Conservation (phyloP, 495 filamentous ascomycete species). For the Letharia lupina region DNA sequence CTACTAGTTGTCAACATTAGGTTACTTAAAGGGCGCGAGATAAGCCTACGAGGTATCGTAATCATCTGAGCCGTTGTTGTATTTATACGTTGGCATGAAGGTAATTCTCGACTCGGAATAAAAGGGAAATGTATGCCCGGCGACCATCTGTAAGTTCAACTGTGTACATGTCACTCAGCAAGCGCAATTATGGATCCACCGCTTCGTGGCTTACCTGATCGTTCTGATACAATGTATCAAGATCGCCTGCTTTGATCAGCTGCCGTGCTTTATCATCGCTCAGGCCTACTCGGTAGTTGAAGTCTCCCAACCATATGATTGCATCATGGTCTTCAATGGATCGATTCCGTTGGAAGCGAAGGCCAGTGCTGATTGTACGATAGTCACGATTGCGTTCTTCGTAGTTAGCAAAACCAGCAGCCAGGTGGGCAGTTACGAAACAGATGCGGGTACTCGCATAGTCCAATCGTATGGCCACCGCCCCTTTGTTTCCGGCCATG, state of each 20-base stretch:
- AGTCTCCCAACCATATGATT: slow-evolving; percentile 97
- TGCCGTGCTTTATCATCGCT: slow-evolving; percentile 69
- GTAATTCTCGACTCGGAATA: slow-evolving; percentile 80
- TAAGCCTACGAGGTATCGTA: slow-evolving; percentile 85
- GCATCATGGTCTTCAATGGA: slow-evolving; percentile 87
- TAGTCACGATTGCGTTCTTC: slow-evolving; percentile 94
- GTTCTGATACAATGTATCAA: slow-evolving; percentile 78
- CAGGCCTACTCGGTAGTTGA: slow-evolving; percentile 95
- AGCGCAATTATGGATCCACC: not conserved
- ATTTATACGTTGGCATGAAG: slow-evolving; percentile 94
- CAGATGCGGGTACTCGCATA: slow-evolving; percentile 89
- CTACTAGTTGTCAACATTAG: slow-evolving; percentile 31
- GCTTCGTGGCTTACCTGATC: slow-evolving; percentile 60
- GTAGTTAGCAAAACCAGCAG: slow-evolving; percentile 94
- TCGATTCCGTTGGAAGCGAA: slow-evolving; percentile 84
- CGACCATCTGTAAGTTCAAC: slow-evolving; percentile 94
- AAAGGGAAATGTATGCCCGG: slow-evolving; percentile 77
- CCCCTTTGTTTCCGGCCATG: slow-evolving; percentile 96
- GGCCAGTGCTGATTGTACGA: slow-evolving; percentile 73
- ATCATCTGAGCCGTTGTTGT: slow-evolving; percentile 72
- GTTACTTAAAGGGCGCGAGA: not conserved
- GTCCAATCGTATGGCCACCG: slow-evolving; percentile 92
- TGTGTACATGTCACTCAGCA: slow-evolving; percentile 28
- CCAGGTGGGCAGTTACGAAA: slow-evolving; percentile 94
- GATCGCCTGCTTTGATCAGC: slow-evolving; percentile 58